Conservation (phyloP, 1,284 basidiomycete genomes). For the Irpex sp. region DNA sequence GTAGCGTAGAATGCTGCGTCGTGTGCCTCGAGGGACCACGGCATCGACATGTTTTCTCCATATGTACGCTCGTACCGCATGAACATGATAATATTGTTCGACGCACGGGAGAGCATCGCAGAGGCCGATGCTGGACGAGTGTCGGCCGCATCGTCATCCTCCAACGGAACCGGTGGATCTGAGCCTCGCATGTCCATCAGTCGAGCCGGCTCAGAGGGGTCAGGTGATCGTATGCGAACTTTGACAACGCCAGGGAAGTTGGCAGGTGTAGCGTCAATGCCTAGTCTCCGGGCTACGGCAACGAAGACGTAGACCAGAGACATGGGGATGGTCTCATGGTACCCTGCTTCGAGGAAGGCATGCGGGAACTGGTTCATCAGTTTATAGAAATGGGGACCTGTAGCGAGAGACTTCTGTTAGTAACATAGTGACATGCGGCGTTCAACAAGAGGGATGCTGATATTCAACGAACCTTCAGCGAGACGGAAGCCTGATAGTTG, state of each 20-base stretch:
- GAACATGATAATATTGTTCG: slow-evolving; percentile 15
- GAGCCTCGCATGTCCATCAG: slow-evolving; percentile 28
- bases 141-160: slow-evolving; percentile 22
- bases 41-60: background rate
- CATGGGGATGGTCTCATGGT: slow-evolving; percentile 51
- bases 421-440: background rate
- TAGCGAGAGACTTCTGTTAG: background rate
- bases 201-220: slow-evolving; percentile 16
- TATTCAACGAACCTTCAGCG: slow-evolving; percentile 14
- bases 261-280: slow-evolving; percentile 47
- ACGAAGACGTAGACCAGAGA: slow-evolving; percentile 60
- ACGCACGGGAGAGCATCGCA: slow-evolving; percentile 14
- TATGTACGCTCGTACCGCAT: slow-evolving; percentile 11
- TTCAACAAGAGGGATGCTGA: background rate
- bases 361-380: slow-evolving; percentile 58
- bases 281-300: slow-evolving; percentile 47
- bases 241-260: slow-evolving; percentile 55
- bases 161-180: slow-evolving; percentile 32
- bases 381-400: slow-evolving; percentile 31
- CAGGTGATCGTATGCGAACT: slow-evolving; percentile 38
- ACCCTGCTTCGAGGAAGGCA: slow-evolving; percentile 43
- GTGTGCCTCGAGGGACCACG: slow-evolving; percentile 8
- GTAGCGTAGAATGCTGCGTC: slow-evolving; percentile 12
- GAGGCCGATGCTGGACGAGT: slow-evolving; percentile 8
- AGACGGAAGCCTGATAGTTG: slow-evolving; percentile 19